phyloP scores from a whole-genome alignment of 768 basidiomycete genomes.

The Phlebiopsis flavidoalba region DNA sequence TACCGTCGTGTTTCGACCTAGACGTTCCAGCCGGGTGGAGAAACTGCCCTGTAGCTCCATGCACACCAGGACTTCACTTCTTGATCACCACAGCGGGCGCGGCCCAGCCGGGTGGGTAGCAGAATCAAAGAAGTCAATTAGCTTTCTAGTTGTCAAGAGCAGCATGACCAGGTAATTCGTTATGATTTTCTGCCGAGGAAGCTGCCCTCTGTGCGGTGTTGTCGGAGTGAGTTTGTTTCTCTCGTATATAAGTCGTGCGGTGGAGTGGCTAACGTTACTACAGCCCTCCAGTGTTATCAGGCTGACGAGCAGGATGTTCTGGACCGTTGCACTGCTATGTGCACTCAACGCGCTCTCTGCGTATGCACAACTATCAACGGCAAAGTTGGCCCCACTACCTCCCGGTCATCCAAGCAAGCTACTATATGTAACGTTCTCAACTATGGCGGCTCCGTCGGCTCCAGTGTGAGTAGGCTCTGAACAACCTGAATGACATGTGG shows the following conservation, averaged over 20 bases:
- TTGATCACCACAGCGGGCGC: neutral
- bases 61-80: neutral
- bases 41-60: too few species aligned
- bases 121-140: neutral
- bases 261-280: neutral
- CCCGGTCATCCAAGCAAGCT: slow-evolving; percentile 17
- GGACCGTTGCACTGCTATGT: neutral
- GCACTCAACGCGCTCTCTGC: slow-evolving; percentile 1
- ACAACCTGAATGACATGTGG: neutral
- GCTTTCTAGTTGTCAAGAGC: neutral
- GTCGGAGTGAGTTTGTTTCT: neutral
- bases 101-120: neutral
- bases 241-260: neutral
- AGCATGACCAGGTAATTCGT: neutral
- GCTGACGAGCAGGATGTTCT: neutral
- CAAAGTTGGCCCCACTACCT: slow-evolving; percentile 19
- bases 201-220: neutral
- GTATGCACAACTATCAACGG: slow-evolving; percentile 20
- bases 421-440: slow-evolving; percentile 25
- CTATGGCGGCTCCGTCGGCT: slow-evolving; percentile 25
- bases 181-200: neutral
- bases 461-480: slow-evolving; percentile 9
- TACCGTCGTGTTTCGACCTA: too few species aligned
- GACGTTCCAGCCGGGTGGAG: too few species aligned
- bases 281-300: neutral